These are phyloP conservation scores for Salvia sclarea DNA, from an alignment of 305 asterid genomes.

Conservation along the genomic window DNA sequence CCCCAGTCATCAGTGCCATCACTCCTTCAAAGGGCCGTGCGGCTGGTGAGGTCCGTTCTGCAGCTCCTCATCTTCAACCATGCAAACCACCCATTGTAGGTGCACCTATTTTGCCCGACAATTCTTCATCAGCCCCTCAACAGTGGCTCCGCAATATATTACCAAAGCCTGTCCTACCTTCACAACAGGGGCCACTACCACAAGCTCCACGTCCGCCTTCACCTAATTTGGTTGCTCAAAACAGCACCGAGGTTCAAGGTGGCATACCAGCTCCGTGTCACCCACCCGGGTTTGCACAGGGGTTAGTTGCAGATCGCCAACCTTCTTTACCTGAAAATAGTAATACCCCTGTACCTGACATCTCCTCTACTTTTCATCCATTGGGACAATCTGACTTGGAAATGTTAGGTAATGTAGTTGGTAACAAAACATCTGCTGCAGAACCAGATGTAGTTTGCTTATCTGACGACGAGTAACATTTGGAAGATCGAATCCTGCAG, in stretches of 20 bases:
- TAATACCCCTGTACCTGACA: constrained; percentile 35
- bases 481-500: constrained; percentile 12
- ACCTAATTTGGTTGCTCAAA: constrained; percentile 29
- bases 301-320: constrained; percentile 40
- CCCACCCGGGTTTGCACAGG: constrained; percentile 24
- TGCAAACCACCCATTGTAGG: constrained; percentile 34
- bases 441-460: constrained; percentile 42
- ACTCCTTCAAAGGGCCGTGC: constrained; percentile 37
- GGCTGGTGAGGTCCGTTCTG: constrained; percentile 36
- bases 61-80: constrained; percentile 47
- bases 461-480: constrained; percentile 44
- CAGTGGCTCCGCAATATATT: constrained; percentile 24
- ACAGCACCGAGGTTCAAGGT: constrained; percentile 24
- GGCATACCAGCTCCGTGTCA: too few relatives aligned
- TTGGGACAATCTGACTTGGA: constrained; percentile 36
- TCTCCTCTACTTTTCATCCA: constrained; percentile 25
- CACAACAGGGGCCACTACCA: constrained; percentile 26
- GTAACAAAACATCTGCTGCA: constrained; percentile 31
- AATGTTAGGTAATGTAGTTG: constrained; percentile 31
- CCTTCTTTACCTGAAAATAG: constrained; percentile 31
- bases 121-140: constrained; percentile 30
- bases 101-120: constrained; percentile 6
- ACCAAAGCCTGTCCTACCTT: constrained; percentile 30
- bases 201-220: constrained; percentile 11
- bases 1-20: constrained; percentile 43